Evolutionary conservation across 805 yeast species (phyloP).

Genomic region (Diddensiella santjacobensis): DNA sequence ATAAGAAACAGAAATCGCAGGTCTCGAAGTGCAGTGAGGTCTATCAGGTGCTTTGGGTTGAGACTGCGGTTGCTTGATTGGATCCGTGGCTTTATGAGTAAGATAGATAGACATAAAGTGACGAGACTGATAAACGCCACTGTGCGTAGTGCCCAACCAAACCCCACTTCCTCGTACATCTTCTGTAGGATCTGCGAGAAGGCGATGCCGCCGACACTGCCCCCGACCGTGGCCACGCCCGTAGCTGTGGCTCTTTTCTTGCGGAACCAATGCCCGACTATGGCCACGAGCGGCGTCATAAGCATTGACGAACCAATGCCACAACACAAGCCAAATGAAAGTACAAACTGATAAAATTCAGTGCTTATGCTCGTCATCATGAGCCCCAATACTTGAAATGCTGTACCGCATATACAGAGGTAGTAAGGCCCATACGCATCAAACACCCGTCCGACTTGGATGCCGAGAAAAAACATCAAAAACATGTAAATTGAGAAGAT

Average conservation of each 20-base stretch:
- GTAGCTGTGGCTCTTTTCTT: conserved; percentile 55
- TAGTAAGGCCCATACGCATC: conserved; percentile 53
- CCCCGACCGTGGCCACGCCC: conserved; percentile 50
- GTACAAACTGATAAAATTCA: conserved; percentile 55
- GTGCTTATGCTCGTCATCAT: conserved; percentile 55
- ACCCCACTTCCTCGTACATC: conserved; percentile 50
- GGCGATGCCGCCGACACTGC: conserved; percentile 53
- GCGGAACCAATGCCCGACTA: conserved; percentile 63
- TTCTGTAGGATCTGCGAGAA: conserved; percentile 53
- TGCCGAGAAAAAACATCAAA: conserved; percentile 45
- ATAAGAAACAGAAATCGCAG: conserved; percentile 41
- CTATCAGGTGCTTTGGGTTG: conserved; percentile 32
- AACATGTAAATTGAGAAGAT: conserved; percentile 56
- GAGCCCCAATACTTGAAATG: conserved; percentile 45
- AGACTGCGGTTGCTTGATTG: conserved; percentile 27
- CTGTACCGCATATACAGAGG: conserved; percentile 25
- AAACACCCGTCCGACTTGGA: conserved; percentile 56
- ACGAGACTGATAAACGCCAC: conserved; percentile 46
- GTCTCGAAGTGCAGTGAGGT: conserved; percentile 42
- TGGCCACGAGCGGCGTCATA: conserved; percentile 58
- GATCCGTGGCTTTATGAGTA: conserved; percentile 43
- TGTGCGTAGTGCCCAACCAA: conserved; percentile 56
- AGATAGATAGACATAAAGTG: conserved; percentile 36
- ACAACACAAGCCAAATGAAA: conserved; percentile 52
- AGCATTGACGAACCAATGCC: conserved; percentile 61